Base-by-base conservation (phyloP, 1,139 yeast genomes). In the Geotrichum fermentans region DNA sequence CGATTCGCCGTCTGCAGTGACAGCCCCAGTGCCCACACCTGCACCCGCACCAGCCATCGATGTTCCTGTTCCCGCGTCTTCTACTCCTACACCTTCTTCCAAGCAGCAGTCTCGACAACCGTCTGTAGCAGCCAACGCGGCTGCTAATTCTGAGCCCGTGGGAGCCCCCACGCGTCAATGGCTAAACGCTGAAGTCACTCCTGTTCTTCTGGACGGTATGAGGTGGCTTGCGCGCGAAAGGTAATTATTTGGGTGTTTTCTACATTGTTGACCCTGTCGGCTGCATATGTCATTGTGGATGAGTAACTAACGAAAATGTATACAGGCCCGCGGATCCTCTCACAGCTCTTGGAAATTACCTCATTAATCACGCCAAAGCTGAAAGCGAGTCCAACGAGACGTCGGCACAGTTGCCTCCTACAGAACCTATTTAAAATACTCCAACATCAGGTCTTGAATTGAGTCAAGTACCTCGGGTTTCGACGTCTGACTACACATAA, bases 111-210 rank as follows among this genome's bases (percentile, higher is more conserved):
- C 39, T 3, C 28, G 39, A 4, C 45, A 41, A 33, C 17, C 43
- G 4, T 30, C 43, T 4, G 43, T 40, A 5, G 43, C 43, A 17
- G 43, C 43, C 13, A 13, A n/a, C 17, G 26, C 35, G n/a, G 41
- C 24, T 5, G 26, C 36, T 17, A 36, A 22, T 18, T 43, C 47
- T 14, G 45, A 47, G 7, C 47, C 40, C 20, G 94, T 92, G 14
- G 97, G 96, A 0, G 85, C 95, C 0, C 80, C 87, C 0, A 73
- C 88, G 2, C 76, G 97, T 56, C 79, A 75, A 58, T 90, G 89
- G 73, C 72, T 90, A 53, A 87, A 89, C 62, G 72, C 78, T 55
- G 73, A 83, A 51, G 74, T 90, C 37, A 84, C 96, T 0, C 78
- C 77, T 17, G 77, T 78, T 22, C 65, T 90, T 36, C 68, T 87